A percentile compares a stretch with the other conserved stretches of the same genome.
phyloP scores from a whole-genome alignment of 23 red algal genomes.

The Cyanidium caldarium region DNA sequence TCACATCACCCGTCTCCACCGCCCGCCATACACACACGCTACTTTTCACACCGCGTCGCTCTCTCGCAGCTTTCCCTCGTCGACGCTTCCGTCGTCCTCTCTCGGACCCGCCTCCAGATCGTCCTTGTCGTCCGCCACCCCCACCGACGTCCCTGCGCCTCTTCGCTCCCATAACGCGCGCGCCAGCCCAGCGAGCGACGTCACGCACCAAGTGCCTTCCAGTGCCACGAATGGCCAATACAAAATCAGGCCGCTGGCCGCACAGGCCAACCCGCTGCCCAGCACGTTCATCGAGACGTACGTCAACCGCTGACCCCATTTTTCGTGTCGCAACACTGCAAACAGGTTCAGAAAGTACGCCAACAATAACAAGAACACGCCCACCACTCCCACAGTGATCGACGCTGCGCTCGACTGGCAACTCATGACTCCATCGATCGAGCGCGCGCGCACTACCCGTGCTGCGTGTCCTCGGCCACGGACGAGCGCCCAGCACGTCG shows the following conservation, averaged over 20 bases:
- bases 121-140: too few species aligned
- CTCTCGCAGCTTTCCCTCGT: too few species aligned
- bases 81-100: too few species aligned
- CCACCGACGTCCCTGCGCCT: too few species aligned
- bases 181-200: background rate
- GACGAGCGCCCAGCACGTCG: too few species aligned
- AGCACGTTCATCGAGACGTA: background rate
- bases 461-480: too few species aligned
- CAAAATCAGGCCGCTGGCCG: background rate
- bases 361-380: background rate
- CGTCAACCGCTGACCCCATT: background rate
- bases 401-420: background rate
- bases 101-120: too few species aligned
- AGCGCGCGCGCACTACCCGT: too few species aligned
- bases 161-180: background rate
- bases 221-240: background rate
- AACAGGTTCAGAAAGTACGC: conserved; percentile 4
- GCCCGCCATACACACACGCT: too few species aligned
- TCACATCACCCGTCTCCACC: too few species aligned
- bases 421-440: background rate
- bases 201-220: background rate
- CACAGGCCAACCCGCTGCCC: background rate
- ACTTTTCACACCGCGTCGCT: too few species aligned
- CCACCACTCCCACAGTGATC: background rate
- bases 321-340: background rate